phyloP scores from a whole-genome alignment of 2,329 filamentous ascomycete genomes.

The Acarospora socialis region DNA sequence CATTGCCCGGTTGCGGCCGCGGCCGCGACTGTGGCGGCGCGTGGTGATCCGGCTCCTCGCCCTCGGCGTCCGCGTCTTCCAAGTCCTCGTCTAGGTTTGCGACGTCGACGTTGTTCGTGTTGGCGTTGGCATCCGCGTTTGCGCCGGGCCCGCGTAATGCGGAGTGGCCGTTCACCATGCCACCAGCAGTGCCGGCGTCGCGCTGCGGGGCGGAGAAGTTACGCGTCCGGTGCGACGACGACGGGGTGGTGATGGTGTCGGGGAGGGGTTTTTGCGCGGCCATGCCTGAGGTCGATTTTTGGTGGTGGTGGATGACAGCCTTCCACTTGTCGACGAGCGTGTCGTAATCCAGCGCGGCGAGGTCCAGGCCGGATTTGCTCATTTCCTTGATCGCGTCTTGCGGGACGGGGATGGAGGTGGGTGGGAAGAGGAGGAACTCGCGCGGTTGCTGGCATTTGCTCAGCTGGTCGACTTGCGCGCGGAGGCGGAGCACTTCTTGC shows the following conservation, averaged over 20 bases:
- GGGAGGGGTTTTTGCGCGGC: slow-evolving; percentile 11
- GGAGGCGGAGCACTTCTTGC: slow-evolving; percentile 35
- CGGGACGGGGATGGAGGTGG: slow-evolving; percentile 6
- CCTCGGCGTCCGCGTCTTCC: slow-evolving; percentile 4
- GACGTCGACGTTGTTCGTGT: slow-evolving; percentile 5
- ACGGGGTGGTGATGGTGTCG: neutral
- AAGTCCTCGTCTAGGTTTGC: slow-evolving; percentile 9
- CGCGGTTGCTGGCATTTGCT: slow-evolving; percentile 32
- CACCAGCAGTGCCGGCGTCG: neutral
- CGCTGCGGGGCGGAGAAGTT: neutral
- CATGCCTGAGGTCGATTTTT: too few species aligned
- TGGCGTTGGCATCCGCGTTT: neutral
- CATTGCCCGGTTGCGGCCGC: neutral
- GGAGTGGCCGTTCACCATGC: slow-evolving; percentile 3
- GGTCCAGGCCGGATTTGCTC: slow-evolving; percentile 22
- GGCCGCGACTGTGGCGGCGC: neutral
- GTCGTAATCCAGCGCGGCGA: slow-evolving; percentile 33
- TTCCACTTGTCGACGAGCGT: slow-evolving; percentile 35
- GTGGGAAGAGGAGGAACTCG: slow-evolving; percentile 6
- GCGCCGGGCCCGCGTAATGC: neutral
- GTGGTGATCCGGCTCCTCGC: neutral
- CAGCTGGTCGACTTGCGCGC: slow-evolving; percentile 31
- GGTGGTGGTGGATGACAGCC: slow-evolving; percentile 7
- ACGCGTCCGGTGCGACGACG: too few species aligned
- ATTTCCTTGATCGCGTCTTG: slow-evolving; percentile 16